These are phyloP conservation scores for Gossypium rotundifolium DNA, from an alignment of 345 rosid species.

Conservation along the genomic window DNA sequence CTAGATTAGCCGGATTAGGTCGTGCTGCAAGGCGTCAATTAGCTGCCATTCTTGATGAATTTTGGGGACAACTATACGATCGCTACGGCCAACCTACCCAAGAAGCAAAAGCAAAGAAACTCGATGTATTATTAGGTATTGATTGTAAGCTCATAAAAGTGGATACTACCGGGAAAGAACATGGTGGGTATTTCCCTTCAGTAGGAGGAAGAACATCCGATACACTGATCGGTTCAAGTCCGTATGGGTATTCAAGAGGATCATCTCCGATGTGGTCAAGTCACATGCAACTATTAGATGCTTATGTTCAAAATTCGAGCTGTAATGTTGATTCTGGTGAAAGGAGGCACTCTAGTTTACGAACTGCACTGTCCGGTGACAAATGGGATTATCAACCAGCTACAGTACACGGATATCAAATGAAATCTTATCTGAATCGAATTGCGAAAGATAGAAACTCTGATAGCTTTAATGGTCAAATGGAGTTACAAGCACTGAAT, in stretches of 20 bases:
- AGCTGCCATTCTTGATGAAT: constrained; percentile 69
- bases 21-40: constrained; percentile 92
- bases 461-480: constrained; percentile 44
- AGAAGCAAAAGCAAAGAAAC: constrained; percentile 59
- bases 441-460: constrained; percentile 52
- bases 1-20: constrained; percentile 89
- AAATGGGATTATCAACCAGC: constrained; percentile 67
- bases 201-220: constrained; percentile 56
- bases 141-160: constrained; percentile 50
- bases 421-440: constrained; percentile 47
- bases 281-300: constrained; percentile 47
- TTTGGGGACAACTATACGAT: constrained; percentile 92
- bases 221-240: constrained; percentile 35
- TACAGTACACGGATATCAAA: constrained; percentile 69
- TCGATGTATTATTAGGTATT: constrained; percentile 48
- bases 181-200: constrained; percentile 41
- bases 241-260: constrained; percentile 53
- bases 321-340: constrained; percentile 49
- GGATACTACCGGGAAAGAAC: constrained; percentile 46
- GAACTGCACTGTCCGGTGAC: constrained; percentile 51
- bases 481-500: constrained; percentile 42
- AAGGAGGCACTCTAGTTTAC: constrained; percentile 75
- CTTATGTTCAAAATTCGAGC: constrained; percentile 45
- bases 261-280: constrained; percentile 50
- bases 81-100: constrained; percentile 64